Conservation (phyloP, 2,329 filamentous ascomycete species). For the Botrytis sinoallii region DNA sequence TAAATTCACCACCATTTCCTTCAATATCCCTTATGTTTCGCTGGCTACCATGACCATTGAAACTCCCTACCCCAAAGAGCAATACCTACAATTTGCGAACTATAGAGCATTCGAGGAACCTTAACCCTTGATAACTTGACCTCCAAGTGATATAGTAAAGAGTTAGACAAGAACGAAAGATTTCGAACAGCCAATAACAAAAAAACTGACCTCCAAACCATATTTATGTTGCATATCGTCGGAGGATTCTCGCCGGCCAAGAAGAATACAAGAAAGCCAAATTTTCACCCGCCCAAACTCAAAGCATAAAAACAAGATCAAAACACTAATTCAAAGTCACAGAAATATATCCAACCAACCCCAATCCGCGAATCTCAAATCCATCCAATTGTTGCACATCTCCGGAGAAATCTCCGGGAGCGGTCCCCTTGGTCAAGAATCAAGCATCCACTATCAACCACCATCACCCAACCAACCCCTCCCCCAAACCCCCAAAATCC, state of each 20-base stretch:
- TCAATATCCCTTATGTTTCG: accelerated
- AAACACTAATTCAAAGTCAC: accelerated
- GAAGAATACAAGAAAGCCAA: neutral
- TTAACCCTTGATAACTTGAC: neutral
- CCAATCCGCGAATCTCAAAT: neutral
- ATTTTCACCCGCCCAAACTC: no score
- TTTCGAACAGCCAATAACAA: neutral
- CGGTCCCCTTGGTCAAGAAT: no score
- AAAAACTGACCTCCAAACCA: neutral
- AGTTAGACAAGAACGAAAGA: accelerated
- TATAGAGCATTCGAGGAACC: accelerated
- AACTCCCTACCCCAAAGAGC: neutral
- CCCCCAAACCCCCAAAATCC: neutral
- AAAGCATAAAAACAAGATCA: neutral
- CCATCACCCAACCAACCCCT: neutral
- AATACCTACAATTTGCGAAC: neutral
- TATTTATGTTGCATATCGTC: neutral
- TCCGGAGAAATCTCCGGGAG: neutral
- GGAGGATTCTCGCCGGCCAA: neutral
- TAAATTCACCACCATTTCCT: neutral
- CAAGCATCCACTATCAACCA: no score
- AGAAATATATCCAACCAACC: neutral
- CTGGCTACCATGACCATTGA: accelerated
- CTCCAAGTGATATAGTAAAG: neutral
- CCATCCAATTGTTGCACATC: neutral